Base-by-base conservation (phyloP, 192 early-diverging fungal species). In the Chytriomyces confervae region DNA sequence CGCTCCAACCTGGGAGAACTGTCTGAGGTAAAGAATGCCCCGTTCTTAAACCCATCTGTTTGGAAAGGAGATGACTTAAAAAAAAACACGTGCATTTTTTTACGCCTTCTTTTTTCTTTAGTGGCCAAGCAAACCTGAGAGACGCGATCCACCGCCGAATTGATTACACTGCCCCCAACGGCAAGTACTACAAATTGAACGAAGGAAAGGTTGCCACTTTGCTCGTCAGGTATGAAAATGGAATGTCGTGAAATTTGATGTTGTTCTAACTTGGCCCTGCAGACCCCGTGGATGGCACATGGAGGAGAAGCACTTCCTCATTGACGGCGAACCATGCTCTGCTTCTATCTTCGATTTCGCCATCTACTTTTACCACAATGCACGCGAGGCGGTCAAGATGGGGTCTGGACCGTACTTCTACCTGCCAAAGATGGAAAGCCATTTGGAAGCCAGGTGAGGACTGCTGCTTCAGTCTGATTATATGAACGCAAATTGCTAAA, bases 361-460 rank as follows among this genome's bases (percentile, higher is more conserved):
- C 62, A 89, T 99, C 76, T 99, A 97, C 91, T 99, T 97, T 85
- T 99, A 95, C 93, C 97, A 99, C 91, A 99, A 99, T 85, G 95
- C 93, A 79, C 87, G 89, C 67, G 91, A 94, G 81, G 79, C 91
- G 13, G 76, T 97, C 77, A 91, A 91, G 66, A 89, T 89, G 44
- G 97, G 97, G 62, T 90, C 91, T 80, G 97, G 97, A 49, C 97
- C 97, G 67, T 99, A 99, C 92, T 99, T 96, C 75, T 99, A 99
- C 84, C 88, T 97, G 27, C 97, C 97, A 84, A 99, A 99, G 90
- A 97, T 99, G 95, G 97, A 99, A 87, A 92, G 91, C 77, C 94
- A 97, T 79, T 91, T 99, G 51, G 97, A 99, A 86, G 97, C 97
- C 57, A 77, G 85, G 82, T 84, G 60, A 6, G 70, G 69, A 11